Base-by-base conservation (phyloP, 257 asterid species). In the Capsicum baccatum region DNA sequence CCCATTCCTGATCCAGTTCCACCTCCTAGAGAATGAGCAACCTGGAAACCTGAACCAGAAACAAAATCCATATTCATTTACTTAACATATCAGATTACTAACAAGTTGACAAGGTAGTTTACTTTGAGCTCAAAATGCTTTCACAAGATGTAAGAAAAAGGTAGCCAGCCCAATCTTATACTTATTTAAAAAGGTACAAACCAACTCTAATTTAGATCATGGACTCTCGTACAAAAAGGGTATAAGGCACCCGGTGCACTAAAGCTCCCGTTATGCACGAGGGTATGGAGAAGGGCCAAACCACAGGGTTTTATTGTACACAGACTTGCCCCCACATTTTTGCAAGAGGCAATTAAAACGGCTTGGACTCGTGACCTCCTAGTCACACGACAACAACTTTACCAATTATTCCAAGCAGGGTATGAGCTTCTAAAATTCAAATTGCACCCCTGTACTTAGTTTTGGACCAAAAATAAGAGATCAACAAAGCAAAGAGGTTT, bases 1-100 rank as follows among this genome's bases (percentile, higher is more conserved):
- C 96, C 96, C 97, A 93, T 93, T 66, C 97, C 96, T 17, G 97
- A 92, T 66, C 97, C 97, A n/a, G 97, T 93, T 60, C 97, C 96
- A 87, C 97, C 97, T 71, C 96, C 97, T 89, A 92, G 80, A 4
- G 96, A 93, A 87, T 92, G 97, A 86, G 94, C 92, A 13, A 93
- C 97, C 88, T 92, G 94, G 76, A 93, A 92, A 57, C 96, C 96
- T 93, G 91, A 79, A 62, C 69, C 69, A 70, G 63, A 50, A 67
- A 83, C 11, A 57, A 14, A 52, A 15, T 54, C 33, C 64, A 13
- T 14, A 78, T 26, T 54, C 63, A 54, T 78, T 54, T 8, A 48
- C 17, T 39, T 78, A 78, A 14, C 15, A 26, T 26, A 54, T 54
- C 63, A 33, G 48, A 26, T 33, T 50, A 76, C 13, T 50, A 12